A percentile compares a stretch with the other conserved stretches of the same genome.
Conservation (phyloP, 331 rosid genomes). For the Rhamnella rubrinervis region DNA sequence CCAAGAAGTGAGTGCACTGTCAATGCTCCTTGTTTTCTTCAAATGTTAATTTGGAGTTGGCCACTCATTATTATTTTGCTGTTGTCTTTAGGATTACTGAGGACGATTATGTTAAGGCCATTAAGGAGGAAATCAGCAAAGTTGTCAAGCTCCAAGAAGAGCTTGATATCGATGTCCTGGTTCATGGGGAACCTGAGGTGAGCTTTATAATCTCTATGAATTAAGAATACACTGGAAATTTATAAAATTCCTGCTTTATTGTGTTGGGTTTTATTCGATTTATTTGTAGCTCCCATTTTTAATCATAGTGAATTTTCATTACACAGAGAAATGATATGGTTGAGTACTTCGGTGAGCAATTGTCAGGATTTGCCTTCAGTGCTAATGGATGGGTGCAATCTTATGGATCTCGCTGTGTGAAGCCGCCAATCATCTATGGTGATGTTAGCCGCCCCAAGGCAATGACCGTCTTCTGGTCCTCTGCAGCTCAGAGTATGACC, state of each 20-base stretch:
- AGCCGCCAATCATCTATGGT: slow-evolving; percentile 98
- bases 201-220: slow-evolving; percentile 16
- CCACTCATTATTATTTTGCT: neutral
- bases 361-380: slow-evolving; percentile 93
- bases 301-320: slow-evolving; percentile 29
- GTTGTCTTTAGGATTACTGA: slow-evolving; percentile 69
- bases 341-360: slow-evolving; percentile 96
- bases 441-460: slow-evolving; percentile 99
- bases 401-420: slow-evolving; percentile 98
- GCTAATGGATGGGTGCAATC: slow-evolving; percentile 99
- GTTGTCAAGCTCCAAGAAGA: slow-evolving; percentile 94
- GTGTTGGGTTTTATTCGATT: too few species aligned
- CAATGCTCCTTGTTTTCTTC: slow-evolving; percentile 10
- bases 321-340: slow-evolving; percentile 99
- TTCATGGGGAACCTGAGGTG: slow-evolving; percentile 99
- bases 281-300: slow-evolving; percentile 16
- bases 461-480: slow-evolving; percentile 98
- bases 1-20: slow-evolving; percentile 62
- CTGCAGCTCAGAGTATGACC: slow-evolving; percentile 86
- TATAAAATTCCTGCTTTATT: neutral
- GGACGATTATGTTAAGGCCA: slow-evolving; percentile 76
- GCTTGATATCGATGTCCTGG: slow-evolving; percentile 95
- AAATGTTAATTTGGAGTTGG: neutral
- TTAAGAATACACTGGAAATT: neutral
- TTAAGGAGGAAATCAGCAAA: slow-evolving; percentile 73